Evolutionary conservation across 202 grass and related monocot genomes (phyloP).

Genomic region (Carex arenaria): DNA sequence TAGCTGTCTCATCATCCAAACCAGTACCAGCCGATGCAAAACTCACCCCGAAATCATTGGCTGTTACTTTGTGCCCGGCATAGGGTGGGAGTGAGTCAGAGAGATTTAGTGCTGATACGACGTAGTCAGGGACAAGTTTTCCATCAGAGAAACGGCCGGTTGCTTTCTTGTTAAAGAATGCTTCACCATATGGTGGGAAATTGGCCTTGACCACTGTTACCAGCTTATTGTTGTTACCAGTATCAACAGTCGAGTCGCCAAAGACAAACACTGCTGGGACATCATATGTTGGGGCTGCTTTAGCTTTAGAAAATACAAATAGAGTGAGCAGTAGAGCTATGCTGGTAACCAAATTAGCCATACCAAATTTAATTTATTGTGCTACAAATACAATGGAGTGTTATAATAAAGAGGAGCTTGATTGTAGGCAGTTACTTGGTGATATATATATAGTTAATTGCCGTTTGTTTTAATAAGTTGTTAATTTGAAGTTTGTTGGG

Average conservation of each 20-base stretch:
- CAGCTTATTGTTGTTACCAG: slow-evolving; percentile 68
- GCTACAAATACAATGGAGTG: neutral
- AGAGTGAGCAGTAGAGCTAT: neutral
- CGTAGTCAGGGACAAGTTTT: slow-evolving; percentile 58
- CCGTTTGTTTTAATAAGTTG: neutral
- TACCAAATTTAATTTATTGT: neutral
- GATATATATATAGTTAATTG: too few relatives aligned
- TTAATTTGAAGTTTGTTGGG: neutral
- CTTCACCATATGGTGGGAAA: slow-evolving; percentile 52
- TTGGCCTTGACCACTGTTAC: slow-evolving; percentile 38
- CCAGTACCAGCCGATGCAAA: slow-evolving; percentile 70
- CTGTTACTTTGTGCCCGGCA: slow-evolving; percentile 6
- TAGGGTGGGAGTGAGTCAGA: slow-evolving; percentile 43
- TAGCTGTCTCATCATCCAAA: slow-evolving; percentile 49
- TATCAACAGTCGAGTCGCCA: slow-evolving; percentile 69
- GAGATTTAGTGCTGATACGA: slow-evolving; percentile 48
- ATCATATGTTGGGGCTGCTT: neutral
- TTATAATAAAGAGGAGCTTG: too few relatives aligned
- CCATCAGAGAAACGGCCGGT: slow-evolving; percentile 66
- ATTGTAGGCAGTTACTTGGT: too few relatives aligned
- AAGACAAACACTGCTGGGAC: slow-evolving; percentile 59
- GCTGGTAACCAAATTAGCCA: neutral
- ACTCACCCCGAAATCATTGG: slow-evolving; percentile 35
- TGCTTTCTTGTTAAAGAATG: slow-evolving; percentile 26
- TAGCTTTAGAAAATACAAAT: neutral